phyloP scores from a whole-genome alignment of 345 rosid genomes.

The Pistacia atlantica region DNA sequence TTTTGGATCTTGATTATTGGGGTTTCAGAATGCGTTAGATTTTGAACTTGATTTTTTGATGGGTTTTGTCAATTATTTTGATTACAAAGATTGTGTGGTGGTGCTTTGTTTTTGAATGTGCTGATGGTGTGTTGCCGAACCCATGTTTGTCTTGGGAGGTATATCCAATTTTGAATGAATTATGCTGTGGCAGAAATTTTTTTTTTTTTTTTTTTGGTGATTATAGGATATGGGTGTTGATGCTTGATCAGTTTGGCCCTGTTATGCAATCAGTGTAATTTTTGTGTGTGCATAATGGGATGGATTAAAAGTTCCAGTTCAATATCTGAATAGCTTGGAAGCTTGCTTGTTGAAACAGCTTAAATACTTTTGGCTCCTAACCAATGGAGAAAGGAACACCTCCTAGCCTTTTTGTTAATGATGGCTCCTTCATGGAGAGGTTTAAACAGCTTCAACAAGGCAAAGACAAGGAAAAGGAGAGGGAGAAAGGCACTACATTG shows the following conservation, averaged over 20 bases:
- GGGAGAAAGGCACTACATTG: constrained; percentile 23
- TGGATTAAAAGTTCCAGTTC: not conserved
- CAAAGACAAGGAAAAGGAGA: constrained; percentile 52
- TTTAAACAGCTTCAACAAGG: constrained; percentile 92
- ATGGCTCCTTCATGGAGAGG: constrained; percentile 99
- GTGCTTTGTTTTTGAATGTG: not conserved
- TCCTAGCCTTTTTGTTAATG: constrained; percentile 82
- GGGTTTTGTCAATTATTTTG: not conserved
- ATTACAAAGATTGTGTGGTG: not conserved
- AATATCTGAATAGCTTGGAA: constrained; percentile 48
- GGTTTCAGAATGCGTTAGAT: not conserved
- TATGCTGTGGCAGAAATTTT: too few relatives aligned
- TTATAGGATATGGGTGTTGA: not conserved
- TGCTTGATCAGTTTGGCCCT: not conserved
- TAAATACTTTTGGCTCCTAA: constrained; percentile 32
- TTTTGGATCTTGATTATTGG: not conserved
- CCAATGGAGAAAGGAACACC: constrained; percentile 81
- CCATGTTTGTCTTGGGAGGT: too few relatives aligned
- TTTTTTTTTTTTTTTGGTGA: not conserved
- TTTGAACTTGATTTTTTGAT: not conserved
- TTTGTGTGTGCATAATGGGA: not conserved
- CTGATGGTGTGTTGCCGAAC: not conserved
- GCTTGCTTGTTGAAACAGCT: constrained; percentile 64
- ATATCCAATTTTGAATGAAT: too few relatives aligned
- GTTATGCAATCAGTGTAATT: not conserved